Conservation (phyloP, 495 filamentous ascomycete genomes). For the Halenospora varia region DNA sequence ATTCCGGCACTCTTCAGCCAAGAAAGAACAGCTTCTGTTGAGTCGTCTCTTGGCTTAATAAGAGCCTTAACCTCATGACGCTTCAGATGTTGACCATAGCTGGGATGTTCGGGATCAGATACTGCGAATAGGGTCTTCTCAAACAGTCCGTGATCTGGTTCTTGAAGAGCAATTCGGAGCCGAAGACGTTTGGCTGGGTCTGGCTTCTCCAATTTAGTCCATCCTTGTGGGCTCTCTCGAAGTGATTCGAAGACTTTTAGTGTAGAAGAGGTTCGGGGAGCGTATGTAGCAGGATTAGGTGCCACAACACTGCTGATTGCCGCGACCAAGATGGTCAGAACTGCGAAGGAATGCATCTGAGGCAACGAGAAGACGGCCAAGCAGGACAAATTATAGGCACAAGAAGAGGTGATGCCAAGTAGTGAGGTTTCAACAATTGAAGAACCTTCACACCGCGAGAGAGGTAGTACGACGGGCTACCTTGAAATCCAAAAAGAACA, state of each 20-base stretch:
- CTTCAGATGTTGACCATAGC: constrained; percentile 55
- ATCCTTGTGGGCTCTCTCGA: constrained; percentile 10
- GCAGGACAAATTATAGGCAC: not conserved
- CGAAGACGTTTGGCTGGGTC: constrained; percentile 23
- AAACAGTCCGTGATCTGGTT: constrained; percentile 42
- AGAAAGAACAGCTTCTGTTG: constrained; percentile 29
- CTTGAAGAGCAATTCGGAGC: constrained; percentile 41
- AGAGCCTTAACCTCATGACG: constrained; percentile 40
- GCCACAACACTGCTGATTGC: not conserved
- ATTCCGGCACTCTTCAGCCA: constrained; percentile 40
- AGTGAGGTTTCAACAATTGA: not conserved
- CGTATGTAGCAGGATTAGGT: not conserved
- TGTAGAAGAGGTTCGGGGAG: not conserved
- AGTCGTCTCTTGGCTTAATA: constrained; percentile 34
- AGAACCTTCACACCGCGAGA: not conserved
- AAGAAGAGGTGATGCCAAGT: not conserved
- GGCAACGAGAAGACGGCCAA: not conserved
- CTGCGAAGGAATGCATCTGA: not conserved
- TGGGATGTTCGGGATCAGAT: constrained; percentile 47
- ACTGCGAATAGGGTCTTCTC: constrained; percentile 52
- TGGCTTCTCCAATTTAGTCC: constrained; percentile 3
- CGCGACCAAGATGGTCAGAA: not conserved
- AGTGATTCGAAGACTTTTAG: constrained; percentile 8
- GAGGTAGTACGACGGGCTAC: not conserved
- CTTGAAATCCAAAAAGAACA: not conserved